Evolutionary conservation across 306 rosid genomes (phyloP).

Genomic region (Cyclanthera cordifolia): DNA sequence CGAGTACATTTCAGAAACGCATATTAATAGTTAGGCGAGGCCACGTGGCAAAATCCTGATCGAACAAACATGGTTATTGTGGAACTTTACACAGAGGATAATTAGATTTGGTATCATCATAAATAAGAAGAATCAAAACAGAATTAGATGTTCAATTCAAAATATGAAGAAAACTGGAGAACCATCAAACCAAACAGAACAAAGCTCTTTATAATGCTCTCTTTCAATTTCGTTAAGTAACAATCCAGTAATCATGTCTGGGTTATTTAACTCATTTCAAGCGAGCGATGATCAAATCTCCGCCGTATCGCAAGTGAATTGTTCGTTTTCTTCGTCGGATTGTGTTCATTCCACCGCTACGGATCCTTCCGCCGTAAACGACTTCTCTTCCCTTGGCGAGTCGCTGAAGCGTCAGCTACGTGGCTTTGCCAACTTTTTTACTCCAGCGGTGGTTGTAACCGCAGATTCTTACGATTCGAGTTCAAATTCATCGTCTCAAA

Average conservation of each 20-base stretch:
- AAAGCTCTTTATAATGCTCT: background rate
- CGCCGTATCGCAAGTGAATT: conserved; percentile 9
- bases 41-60: conserved; percentile 4
- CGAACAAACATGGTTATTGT: background rate
- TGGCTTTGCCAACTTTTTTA: conserved; percentile 75
- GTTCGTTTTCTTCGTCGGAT: conserved; percentile 18
- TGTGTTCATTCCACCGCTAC: conserved; percentile 12
- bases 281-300: conserved; percentile 23
- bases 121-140: background rate
- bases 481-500: conserved; percentile 16
- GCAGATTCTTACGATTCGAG: conserved; percentile 13
- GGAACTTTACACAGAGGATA: background rate
- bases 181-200: background rate
- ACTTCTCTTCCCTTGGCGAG: conserved; percentile 35
- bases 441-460: conserved; percentile 22
- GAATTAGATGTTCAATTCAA: too few species aligned
- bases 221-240: background rate
- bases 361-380: conserved; percentile 36
- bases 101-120: background rate
- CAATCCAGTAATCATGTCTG: conserved; percentile 38
- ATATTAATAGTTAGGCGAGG: too few species aligned
- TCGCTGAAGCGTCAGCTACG: conserved; percentile 50
- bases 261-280: conserved; percentile 53
- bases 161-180: background rate
- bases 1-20: too few species aligned